Evolutionary conservation across 192 early-diverging fungal genomes (phyloP).

Genomic region (Backusella westeae): DNA sequence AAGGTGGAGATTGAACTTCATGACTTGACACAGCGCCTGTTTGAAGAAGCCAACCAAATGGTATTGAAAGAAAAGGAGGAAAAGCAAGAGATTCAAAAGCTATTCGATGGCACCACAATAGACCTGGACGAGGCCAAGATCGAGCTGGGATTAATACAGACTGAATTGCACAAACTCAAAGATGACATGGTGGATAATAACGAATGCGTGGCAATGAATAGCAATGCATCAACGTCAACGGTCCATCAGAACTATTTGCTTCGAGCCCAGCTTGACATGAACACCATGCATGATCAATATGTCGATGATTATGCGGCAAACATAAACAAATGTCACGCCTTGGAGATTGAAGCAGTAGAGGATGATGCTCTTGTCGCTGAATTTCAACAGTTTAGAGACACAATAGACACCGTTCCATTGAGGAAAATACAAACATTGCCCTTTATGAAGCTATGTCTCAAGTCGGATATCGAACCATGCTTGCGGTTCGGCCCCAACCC

Average conservation of each 20-base stretch:
- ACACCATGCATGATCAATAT: background rate
- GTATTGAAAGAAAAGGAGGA: constrained; percentile 70
- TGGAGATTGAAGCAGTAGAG: constrained; percentile 37
- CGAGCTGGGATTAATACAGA: constrained; percentile 64
- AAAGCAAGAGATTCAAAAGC: constrained; percentile 41
- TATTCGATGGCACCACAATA: constrained; percentile 44
- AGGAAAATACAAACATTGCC: constrained; percentile 65
- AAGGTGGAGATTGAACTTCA: constrained; percentile 86
- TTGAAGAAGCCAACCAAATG: constrained; percentile 89
- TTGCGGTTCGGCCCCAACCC: constrained; percentile 66
- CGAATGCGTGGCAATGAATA: constrained; percentile 20
- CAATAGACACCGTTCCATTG: constrained; percentile 59
- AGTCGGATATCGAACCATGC: constrained; percentile 75
- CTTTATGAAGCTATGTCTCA: constrained; percentile 83
- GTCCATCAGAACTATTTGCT: constrained; percentile 17
- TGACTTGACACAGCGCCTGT: constrained; percentile 78
- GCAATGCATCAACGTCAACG: constrained; percentile 13
- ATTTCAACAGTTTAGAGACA: constrained; percentile 80
- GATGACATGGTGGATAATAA: constrained; percentile 64
- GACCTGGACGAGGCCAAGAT: constrained; percentile 56
- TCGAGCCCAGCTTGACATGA: constrained; percentile 45
- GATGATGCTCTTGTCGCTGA: constrained; percentile 75
- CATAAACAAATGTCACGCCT: background rate
- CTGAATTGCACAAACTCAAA: constrained; percentile 77
- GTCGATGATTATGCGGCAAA: background rate